Evolutionary conservation across 2,329 filamentous ascomycete genomes (phyloP), one percentile per base, ranked within the genome.

Genomic region (Nemania sp.): DNA sequence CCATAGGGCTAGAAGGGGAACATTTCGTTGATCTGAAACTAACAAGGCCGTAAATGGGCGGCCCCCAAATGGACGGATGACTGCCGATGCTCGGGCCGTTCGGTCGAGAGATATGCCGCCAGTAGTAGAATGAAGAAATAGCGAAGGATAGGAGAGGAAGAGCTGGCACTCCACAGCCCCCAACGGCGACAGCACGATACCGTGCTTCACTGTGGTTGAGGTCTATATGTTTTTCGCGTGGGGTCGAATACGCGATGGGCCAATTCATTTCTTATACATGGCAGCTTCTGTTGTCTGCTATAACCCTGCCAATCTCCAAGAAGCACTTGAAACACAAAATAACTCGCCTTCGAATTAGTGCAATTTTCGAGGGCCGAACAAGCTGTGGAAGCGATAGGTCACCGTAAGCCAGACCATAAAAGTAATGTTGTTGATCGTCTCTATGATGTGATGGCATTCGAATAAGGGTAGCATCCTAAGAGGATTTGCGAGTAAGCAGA

Each of bases 51-150:
- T 29, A 29, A 29, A 51, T 34, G 18, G 42, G 29, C 42, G 21
- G 60, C 60, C 60, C 60, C 60, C 60, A 60, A 50, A 57, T 56
- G 58, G 53, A 46, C 18, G 42, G 13, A n/a, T 10, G n/a, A 52
- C 25, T 57, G 42, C 52, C 48, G 48, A 50, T 35, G 49, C 48
- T 48, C 15, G 32, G 37, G 32, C 40, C 47, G 9, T 11, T 56
- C 55, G 53, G 56, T 50, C 34, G 40, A 51, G 49, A 32, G 49
- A 20, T 43, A 29, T 13, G 32, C 56, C 52, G 60, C 18, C 20
- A 32, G 45, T 42, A 37, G 45, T 21, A 18, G 29, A 39, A 17
- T 18, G 35, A 11, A 42, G 59, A 50, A 34, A 12, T 42, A 34
- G 11, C 35, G 18, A 17, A 5, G 34, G 6, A 37, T 34, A 13